phyloP scores from a whole-genome alignment of 2,329 filamentous ascomycete genomes.

The Xylariaceae sp. region DNA sequence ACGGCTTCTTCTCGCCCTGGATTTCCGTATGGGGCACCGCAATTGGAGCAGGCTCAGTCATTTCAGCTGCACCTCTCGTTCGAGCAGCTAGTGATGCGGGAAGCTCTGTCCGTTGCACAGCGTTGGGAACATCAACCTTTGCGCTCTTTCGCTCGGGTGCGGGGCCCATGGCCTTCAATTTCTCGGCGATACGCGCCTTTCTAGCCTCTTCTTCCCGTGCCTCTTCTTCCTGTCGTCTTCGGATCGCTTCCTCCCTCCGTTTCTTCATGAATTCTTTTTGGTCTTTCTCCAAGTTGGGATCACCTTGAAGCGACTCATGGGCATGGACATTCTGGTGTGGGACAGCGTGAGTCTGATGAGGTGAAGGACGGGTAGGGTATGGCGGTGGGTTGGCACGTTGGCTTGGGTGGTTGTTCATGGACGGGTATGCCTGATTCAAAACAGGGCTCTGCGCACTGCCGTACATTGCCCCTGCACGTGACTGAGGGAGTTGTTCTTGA shows the following conservation, averaged over 20 bases:
- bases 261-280: constrained; percentile 72
- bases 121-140: constrained; percentile 49
- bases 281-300: constrained; percentile 55
- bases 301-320: constrained; percentile 29
- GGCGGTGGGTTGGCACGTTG: constrained; percentile 30
- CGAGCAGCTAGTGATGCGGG: constrained; percentile 21
- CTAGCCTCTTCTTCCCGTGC: constrained; percentile 68
- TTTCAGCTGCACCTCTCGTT: constrained; percentile 8
- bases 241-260: constrained; percentile 64
- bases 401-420: constrained; percentile 25
- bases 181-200: constrained; percentile 66
- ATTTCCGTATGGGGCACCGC: constrained; percentile 4
- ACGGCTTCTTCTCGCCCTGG: constrained; percentile 10
- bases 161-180: constrained; percentile 66
- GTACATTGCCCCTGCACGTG: constrained; percentile 46
- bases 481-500: constrained; percentile 29
- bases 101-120: constrained; percentile 21
- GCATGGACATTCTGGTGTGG: constrained; percentile 37
- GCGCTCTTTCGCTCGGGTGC: constrained; percentile 56
- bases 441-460: constrained; percentile 48
- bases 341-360: constrained; percentile 38
- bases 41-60: constrained; percentile 30
- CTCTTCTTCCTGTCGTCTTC: constrained; percentile 64
- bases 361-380: constrained; percentile 44
- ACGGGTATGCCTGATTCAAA: constrained; percentile 43